Percentiles rank a stretch among this genome's conserved stretches.
These are phyloP conservation scores for Quercus phellos DNA, from an alignment of 331 rosid genomes.

Conservation along the genomic window DNA sequence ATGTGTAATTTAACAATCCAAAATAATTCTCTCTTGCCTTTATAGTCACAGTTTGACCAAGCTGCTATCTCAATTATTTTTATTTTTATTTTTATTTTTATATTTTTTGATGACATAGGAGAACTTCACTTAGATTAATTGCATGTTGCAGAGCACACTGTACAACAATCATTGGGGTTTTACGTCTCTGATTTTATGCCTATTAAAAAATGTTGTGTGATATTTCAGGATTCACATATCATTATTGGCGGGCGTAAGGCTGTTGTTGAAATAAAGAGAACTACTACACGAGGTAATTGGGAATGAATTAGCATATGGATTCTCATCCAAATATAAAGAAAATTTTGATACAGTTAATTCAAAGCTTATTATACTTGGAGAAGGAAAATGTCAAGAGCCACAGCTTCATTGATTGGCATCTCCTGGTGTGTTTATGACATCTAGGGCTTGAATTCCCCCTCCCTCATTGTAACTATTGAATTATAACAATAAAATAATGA, in stretches of 20 bases:
- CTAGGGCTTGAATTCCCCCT: no score
- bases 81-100: neutral
- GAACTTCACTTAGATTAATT: no score
- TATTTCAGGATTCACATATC: constrained; percentile 62
- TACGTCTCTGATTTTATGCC: neutral
- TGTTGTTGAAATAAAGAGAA: constrained; percentile 60
- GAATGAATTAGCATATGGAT: neutral
- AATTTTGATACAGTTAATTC: neutral
- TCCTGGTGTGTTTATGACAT: no score
- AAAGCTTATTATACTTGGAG: neutral
- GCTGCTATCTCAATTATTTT: neutral
- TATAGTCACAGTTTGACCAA: neutral
- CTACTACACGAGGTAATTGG: constrained; percentile 56
- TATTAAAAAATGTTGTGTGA: neutral
- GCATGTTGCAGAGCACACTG: no score
- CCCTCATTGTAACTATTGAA: no score
- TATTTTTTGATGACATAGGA: neutral
- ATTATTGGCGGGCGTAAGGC: constrained; percentile 40
- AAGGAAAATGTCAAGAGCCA: no score
- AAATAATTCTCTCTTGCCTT: neutral
- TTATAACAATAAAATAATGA: no score
- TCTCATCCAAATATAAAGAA: neutral
- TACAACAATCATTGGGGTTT: no score
- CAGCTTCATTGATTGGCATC: no score
- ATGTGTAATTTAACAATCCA: neutral